Conservation (phyloP, 164 flowering plant species). For the Magnolia changhungtana region DNA sequence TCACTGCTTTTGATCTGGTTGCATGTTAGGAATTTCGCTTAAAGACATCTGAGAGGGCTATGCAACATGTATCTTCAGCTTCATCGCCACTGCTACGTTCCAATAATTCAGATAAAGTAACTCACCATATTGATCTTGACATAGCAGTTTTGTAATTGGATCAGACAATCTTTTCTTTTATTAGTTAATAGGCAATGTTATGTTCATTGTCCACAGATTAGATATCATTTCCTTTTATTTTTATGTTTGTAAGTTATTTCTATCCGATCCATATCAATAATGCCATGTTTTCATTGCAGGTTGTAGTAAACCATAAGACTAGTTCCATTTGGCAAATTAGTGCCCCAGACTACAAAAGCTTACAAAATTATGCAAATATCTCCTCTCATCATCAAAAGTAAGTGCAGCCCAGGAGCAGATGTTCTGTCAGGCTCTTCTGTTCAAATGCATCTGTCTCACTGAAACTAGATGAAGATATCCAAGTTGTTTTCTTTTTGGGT, state of each 20-base stretch:
- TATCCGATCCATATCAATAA: constrained; percentile 1
- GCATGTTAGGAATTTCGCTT: constrained; percentile 67
- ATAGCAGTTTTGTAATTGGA: background rate
- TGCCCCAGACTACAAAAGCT: constrained; percentile 43
- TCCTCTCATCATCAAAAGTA: constrained; percentile 10
- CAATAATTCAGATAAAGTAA: constrained; percentile 44
- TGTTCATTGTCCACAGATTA: background rate
- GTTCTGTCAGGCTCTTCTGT: background rate
- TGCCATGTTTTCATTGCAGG: constrained; percentile 35
- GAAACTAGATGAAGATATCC: background rate
- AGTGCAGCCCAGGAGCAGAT: background rate
- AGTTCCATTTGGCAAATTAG: constrained; percentile 22
- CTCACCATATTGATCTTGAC: background rate
- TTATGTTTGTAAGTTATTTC: background rate
- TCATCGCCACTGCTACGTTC: constrained; percentile 30
- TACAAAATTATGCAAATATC: background rate
- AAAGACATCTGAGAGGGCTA: constrained; percentile 76
- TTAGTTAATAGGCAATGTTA: background rate
- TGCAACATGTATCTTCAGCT: constrained; percentile 47
- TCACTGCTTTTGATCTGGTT: constrained; percentile 7
- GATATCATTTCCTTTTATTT: background rate
- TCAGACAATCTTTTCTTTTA: background rate
- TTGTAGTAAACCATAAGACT: constrained; percentile 22
- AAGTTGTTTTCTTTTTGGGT: background rate
- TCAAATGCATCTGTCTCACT: background rate